Evolutionary conservation across 345 rosid genomes (phyloP), one percentile per base, ranked within the genome.

Genomic region (Psidium guajava): DNA sequence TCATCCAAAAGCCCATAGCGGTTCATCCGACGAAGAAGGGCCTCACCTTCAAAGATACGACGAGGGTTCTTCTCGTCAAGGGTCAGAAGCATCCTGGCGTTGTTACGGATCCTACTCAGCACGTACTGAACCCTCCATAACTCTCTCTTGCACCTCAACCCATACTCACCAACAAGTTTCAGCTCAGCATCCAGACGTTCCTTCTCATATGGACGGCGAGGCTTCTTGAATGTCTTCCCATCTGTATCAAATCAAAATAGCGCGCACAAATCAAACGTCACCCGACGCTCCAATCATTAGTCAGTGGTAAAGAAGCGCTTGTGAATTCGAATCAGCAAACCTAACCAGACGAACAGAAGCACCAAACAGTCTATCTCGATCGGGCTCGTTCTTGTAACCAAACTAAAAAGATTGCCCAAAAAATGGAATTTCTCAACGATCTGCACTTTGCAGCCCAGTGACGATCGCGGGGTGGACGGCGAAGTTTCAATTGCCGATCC

Each of bases 191-290:
- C 93, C 84, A 90, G 83, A 50, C 92, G 90, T 85, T 91, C 91
- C 91, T 91, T 91, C 89, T 90, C 93, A 56, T 91, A 91, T 10
- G 92, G 93, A 84, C 90, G 91, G 8, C 93, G 87, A 21, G 92
- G 93, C 57, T 91, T 90, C 91, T 90, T 91, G 84, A 91, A 89
- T 11, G 92, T 90, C 86, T 91, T 91, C 61, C 93, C 92, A 88
- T 90, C 93, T 91, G 73, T 21, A 84, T 36, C 40, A 22, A 74
- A 40, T 50, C 22, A 57, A 24, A 53, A 47, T 49, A 47, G 25
- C 64, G 14, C 24, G 25, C 50, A 28, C 54, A 22, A 36, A 28
- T 22, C 49, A 53, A 86, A 28, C 28, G 21, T 25, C 55, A 53
- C n/a, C 24, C 24, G 52, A 32, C 44, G 12, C 77, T 40, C 28